phyloP scores from a whole-genome alignment of 306 rosid genomes.

The Casuarina glauca region DNA sequence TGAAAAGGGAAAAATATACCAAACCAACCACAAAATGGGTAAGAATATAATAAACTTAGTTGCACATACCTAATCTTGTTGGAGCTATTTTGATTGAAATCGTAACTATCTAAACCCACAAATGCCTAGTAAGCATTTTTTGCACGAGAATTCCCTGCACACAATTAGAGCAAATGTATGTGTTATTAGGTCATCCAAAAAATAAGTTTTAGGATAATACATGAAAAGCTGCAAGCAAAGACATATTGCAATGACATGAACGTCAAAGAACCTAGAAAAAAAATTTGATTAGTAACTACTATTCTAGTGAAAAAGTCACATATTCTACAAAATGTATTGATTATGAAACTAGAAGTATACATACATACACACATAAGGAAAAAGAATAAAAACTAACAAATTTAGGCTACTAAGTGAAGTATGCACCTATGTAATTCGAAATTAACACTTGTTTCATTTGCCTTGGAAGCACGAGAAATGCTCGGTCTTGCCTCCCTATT shows the following conservation, averaged over 20 bases:
- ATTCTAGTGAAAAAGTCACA: no score
- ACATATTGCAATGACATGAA: not conserved
- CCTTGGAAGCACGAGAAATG: slow-evolving; percentile 41
- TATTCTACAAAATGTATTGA: no score
- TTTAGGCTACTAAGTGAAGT: not conserved
- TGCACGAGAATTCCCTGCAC: slow-evolving; percentile 50
- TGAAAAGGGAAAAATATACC: not conserved
- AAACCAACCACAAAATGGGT: slow-evolving; percentile 7
- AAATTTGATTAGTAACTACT: no score
- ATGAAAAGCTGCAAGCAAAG: not conserved
- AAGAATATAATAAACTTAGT: not conserved
- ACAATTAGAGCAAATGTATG: slow-evolving; percentile 16
- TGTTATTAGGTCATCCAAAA: slow-evolving; percentile 7
- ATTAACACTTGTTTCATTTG: slow-evolving; percentile 16
- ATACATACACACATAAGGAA: not conserved
- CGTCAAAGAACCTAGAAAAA: no score
- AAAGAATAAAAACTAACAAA: not conserved
- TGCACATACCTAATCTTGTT: slow-evolving; percentile 69
- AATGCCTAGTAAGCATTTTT: slow-evolving; percentile 58
- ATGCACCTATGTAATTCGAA: slow-evolving; percentile 5
- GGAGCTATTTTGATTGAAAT: slow-evolving; percentile 67
- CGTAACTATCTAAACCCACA: slow-evolving; percentile 49
- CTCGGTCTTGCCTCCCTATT: slow-evolving; percentile 42
- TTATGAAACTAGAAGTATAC: no score
- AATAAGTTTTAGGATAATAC: not conserved